phyloP scores from a whole-genome alignment of 1,284 basidiomycete genomes.

The Cryptococcus sp. region DNA sequence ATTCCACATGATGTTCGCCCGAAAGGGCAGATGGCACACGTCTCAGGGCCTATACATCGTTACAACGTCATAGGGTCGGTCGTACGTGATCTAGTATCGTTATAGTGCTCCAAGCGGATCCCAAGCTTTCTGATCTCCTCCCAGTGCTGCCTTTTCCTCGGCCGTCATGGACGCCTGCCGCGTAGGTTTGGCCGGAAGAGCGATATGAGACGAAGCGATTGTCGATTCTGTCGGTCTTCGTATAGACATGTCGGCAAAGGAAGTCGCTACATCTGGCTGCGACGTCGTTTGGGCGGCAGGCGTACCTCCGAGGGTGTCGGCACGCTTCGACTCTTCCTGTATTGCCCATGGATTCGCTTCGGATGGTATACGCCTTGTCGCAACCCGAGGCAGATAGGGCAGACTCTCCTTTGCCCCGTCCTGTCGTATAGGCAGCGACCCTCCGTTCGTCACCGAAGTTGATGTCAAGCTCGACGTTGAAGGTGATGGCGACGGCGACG shows the following conservation, averaged over 20 bases:
- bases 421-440: no score
- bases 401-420: no score
- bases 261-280: no score
- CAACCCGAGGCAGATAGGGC: no score
- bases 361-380: constrained; percentile 5
- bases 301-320: background rate
- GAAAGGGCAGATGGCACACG: background rate
- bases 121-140: constrained; percentile 40
- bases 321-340: background rate
- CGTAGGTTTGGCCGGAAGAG: background rate
- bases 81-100: background rate
- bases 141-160: constrained; percentile 27
- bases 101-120: constrained; percentile 41
- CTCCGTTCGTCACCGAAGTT: no score
- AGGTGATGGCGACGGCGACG: no score
- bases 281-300: background rate
- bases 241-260: no score
- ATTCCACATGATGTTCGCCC: no score
- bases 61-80: background rate
- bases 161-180: constrained; percentile 5
- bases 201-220: background rate
- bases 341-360: constrained; percentile 4
- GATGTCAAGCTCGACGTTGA: no score
- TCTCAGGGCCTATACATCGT: background rate
- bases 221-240: no score